These are phyloP conservation scores for Cadophora sp. DNA, from an alignment of 2,329 filamentous ascomycete species.

Conservation along the genomic window DNA sequence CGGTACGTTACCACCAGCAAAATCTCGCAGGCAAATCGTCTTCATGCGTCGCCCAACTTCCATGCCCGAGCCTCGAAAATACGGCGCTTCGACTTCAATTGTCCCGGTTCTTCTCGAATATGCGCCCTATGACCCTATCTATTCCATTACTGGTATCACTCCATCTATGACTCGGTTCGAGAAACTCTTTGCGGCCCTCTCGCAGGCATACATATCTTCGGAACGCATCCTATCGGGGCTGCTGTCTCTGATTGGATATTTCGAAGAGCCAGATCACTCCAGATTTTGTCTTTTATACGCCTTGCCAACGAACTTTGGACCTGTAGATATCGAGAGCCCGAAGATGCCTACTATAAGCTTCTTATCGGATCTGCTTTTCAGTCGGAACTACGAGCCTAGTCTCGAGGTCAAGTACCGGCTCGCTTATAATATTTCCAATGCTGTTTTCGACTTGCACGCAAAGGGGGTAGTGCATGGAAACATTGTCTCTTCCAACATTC, in stretches of 20 bases:
- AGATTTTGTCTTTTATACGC: constrained; percentile 79
- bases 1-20: constrained; percentile 38
- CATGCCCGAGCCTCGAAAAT: constrained; percentile 34
- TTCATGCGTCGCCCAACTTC: constrained; percentile 41
- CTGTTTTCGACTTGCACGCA: constrained; percentile 75
- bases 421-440: constrained; percentile 74
- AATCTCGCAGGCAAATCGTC: constrained; percentile 46
- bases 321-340: constrained; percentile 59
- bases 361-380: constrained; percentile 58
- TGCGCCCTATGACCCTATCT: constrained; percentile 67
- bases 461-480: constrained; percentile 75
- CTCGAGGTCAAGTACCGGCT: constrained; percentile 80
- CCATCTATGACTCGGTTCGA: constrained; percentile 70
- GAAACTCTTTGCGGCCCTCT: constrained; percentile 63
- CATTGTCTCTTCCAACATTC: constrained; percentile 69
- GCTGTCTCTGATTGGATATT: constrained; percentile 70
- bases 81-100: constrained; percentile 33
- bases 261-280: constrained; percentile 74
- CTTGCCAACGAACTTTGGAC: constrained; percentile 69
- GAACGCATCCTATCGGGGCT: constrained; percentile 65
- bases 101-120: constrained; percentile 73
- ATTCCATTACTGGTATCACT: constrained; percentile 66
- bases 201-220: constrained; percentile 49
- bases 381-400: constrained; percentile 63
- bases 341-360: constrained; percentile 53